Conservation (phyloP, 2,329 filamentous ascomycete genomes). For the Parafenestella ontariensis region DNA sequence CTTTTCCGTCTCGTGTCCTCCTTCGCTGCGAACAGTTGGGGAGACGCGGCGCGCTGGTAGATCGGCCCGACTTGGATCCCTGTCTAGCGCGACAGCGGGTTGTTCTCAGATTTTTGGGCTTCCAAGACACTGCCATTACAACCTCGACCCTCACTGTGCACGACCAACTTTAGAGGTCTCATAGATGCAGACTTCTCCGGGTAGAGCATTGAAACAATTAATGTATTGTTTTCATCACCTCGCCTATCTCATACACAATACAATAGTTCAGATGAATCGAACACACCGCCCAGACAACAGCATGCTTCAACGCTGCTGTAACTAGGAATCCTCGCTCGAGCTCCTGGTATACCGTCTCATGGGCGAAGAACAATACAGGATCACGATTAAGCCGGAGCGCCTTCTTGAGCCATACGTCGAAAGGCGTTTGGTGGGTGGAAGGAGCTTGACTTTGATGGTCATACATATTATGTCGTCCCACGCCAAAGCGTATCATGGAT, state of each 20-base stretch:
- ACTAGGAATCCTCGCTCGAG: conserved; percentile 69
- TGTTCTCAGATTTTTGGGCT: conserved; percentile 29
- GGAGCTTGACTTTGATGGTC: conserved; percentile 96
- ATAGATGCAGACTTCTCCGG: not conserved
- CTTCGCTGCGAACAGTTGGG: conserved; percentile 20
- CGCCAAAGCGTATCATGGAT: not conserved
- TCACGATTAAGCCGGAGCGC: conserved; percentile 99
- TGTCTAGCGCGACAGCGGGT: conserved; percentile 28
- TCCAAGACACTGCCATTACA: not conserved
- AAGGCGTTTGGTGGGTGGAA: conserved; percentile 84
- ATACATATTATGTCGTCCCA: conserved; percentile 63
- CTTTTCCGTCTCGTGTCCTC: conserved; percentile 42
- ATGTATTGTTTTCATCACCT: conserved; percentile 16
- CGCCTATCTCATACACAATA: conserved; percentile 5
- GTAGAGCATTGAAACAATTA: conserved; percentile 1
- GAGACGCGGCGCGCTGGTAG: conserved; percentile 21
- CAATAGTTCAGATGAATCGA: conserved; percentile 5
- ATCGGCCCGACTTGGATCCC: conserved; percentile 18
- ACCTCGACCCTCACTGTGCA: not conserved
- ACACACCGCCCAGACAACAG: conserved; percentile 62
- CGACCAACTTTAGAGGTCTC: not conserved
- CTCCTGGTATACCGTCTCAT: conserved; percentile 80
- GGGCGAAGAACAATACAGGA: conserved; percentile 76
- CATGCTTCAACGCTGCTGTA: conserved; percentile 58
- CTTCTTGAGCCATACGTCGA: conserved; percentile 83